Evolutionary conservation across 2,329 filamentous ascomycete species (phyloP), one percentile per base, ranked within the genome.

Genomic region (Zymoseptoria pseudotritici): DNA sequence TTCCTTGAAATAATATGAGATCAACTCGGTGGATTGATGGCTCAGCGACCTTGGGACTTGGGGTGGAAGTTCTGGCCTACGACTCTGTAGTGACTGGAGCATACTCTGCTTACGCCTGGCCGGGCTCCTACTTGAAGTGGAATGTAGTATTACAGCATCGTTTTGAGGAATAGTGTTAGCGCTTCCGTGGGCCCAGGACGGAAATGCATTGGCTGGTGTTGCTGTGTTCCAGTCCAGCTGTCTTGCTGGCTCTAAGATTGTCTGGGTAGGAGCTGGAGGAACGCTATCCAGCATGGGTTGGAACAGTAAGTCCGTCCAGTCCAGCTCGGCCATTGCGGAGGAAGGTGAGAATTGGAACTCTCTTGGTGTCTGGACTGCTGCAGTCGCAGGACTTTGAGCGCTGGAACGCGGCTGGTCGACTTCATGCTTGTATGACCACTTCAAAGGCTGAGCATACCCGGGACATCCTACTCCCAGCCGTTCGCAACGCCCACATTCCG

Each of bases 1-100:
- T 24, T 65, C 60, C 29, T 66, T 64, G 58, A 66, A 66, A 55
- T 66, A 66, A 50, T 63, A 65, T 5, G 62, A 62, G 4, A 66
- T 51, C 13, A 66, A 59, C 31, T 66, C 64, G 3, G 61, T 61
- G 17, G 62, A 61, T 50, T 62, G 54, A 50, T 66, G 61, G 13
- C 58, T 60, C 21, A 66, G 49, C 19, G 63, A 60, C 10, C 24
- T 29, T 19, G 62, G 64, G 5, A 61, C 36, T 49, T 29, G 58
- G 29, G 59, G 55, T 13, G 36, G 24, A 10, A 60, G 20, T 24
- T 60, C 58, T 36, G 29, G 56, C 17, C 46, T 58, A 5, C 55
- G 53, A 13, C 49, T 56, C 9, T 61, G 61, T 10, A 66, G 50
- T 21, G 64, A 56, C 26, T 61, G 59, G 3, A 66, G 61, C 58